phyloP scores from a whole-genome alignment of 73 alveolate species.

The Halteria grandinella region DNA sequence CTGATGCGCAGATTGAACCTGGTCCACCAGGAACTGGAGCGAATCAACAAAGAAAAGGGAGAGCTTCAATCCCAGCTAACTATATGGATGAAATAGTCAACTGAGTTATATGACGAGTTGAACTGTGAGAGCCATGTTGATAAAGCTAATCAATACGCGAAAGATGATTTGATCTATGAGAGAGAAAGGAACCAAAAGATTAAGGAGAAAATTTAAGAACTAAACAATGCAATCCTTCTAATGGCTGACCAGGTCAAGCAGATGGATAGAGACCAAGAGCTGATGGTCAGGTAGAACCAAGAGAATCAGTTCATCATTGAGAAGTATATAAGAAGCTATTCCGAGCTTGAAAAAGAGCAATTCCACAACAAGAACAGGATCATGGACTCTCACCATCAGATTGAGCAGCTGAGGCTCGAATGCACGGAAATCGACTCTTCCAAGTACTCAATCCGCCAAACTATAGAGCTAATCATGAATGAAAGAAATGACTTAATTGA shows the following conservation, averaged over 20 bases:
- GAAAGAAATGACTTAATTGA: slow-evolving; percentile 36
- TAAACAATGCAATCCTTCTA: slow-evolving; percentile 10
- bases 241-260: neutral
- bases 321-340: neutral
- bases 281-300: neutral
- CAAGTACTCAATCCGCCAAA: neutral
- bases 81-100: neutral
- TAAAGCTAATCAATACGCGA: slow-evolving; percentile 25
- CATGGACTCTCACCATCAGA: neutral
- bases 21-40: slow-evolving; percentile 23
- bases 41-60: slow-evolving; percentile 41
- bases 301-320: neutral
- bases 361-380: slow-evolving; percentile 2
- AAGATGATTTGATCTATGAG: slow-evolving; percentile 32
- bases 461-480: neutral
- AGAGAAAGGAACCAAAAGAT: slow-evolving; percentile 42
- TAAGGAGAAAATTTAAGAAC: slow-evolving; percentile 17
- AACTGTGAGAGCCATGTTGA: slow-evolving; percentile 38
- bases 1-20: slow-evolving; percentile 47
- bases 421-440: neutral
- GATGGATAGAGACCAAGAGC: neutral
- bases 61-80: neutral
- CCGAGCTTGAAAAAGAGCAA: slow-evolving; percentile 15
- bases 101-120: slow-evolving; percentile 2
- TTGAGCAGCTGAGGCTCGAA: slow-evolving; percentile 8